Percentiles rank a stretch among this genome's conserved stretches.
Conservation (phyloP, 352 stramenopile species). For the Phytophthora sp. region DNA sequence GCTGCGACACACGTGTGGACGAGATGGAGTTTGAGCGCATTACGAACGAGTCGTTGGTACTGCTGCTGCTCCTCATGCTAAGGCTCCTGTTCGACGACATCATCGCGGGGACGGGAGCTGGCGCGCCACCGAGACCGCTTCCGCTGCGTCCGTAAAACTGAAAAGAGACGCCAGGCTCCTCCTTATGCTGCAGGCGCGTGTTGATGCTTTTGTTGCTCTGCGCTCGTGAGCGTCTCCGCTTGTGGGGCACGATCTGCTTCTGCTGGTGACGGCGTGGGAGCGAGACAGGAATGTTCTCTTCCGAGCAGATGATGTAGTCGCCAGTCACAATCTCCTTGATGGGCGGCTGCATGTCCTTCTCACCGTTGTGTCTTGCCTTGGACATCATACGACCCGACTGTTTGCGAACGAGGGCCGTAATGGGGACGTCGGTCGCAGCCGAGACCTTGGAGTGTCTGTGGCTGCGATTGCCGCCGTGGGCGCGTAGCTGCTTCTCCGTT, state of each 20-base stretch:
- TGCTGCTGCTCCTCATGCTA: slow-evolving; percentile 42
- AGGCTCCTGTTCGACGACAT: slow-evolving; percentile 32
- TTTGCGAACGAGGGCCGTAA: slow-evolving; percentile 59
- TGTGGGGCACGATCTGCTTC: slow-evolving; percentile 27
- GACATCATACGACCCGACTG: slow-evolving; percentile 59
- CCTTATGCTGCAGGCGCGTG: slow-evolving; percentile 26
- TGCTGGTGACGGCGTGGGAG: slow-evolving; percentile 33
- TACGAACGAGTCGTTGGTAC: slow-evolving; percentile 62
- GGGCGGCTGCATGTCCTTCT: slow-evolving; percentile 30
- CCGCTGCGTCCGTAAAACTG: slow-evolving; percentile 69
- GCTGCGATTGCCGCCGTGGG: slow-evolving; percentile 5
- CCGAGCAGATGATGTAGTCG: slow-evolving; percentile 46
- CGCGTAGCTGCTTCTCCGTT: slow-evolving; percentile 11
- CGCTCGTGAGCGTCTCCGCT: slow-evolving; percentile 20
- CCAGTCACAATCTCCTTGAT: slow-evolving; percentile 38
- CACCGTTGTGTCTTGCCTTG: slow-evolving; percentile 31
- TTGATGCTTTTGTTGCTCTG: slow-evolving; percentile 31
- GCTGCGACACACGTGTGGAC: slow-evolving; percentile 47
- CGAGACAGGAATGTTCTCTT: slow-evolving; percentile 36
- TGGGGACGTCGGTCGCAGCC: not conserved
- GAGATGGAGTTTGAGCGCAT: slow-evolving; percentile 55
- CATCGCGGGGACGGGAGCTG: slow-evolving; percentile 13
- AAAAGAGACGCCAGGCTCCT: slow-evolving; percentile 56
- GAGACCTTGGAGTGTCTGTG: slow-evolving; percentile 25
- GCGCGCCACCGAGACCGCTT: slow-evolving; percentile 17